Conservation (phyloP, 805 yeast genomes). For the Wickerhamomyces hampshirensis region DNA sequence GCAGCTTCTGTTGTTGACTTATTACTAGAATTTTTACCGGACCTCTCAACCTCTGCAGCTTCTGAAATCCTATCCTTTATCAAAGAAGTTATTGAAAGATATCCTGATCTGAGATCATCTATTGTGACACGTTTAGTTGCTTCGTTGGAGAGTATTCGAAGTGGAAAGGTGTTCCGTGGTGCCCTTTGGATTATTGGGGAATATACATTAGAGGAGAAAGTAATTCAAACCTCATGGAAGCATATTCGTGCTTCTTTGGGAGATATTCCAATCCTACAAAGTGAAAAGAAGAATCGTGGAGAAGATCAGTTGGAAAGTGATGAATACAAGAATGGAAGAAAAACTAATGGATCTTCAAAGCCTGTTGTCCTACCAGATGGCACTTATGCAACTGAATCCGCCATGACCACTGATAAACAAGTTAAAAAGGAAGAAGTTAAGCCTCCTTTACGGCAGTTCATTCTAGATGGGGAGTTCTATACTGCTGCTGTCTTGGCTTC, state of each 20-base stretch:
- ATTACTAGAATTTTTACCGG: conserved; percentile 80
- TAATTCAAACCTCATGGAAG: conserved; percentile 82
- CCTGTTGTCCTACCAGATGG: conserved; percentile 97
- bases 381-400: conserved; percentile 94
- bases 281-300: conserved; percentile 50
- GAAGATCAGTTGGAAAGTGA: conserved; percentile 30
- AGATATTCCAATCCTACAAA: conserved; percentile 81
- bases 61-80: conserved; percentile 86
- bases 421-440: conserved; percentile 32
- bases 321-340: conserved; percentile 20
- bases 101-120: conserved; percentile 68
- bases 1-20: conserved; percentile 89
- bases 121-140: conserved; percentile 59
- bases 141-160: conserved; percentile 62
- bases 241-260: conserved; percentile 80
- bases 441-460: conserved; percentile 77
- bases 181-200: conserved; percentile 97
- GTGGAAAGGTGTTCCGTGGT: conserved; percentile 90
- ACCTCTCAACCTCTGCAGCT: conserved; percentile 80
- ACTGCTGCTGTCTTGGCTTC: conserved; percentile 84
- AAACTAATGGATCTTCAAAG: conserved; percentile 39
- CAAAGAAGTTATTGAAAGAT: conserved; percentile 90
- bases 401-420: conserved; percentile 51
- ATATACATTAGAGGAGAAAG: conserved; percentile 65
- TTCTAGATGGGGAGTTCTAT: conserved; percentile 86